Conservation (phyloP, 768 basidiomycete genomes). For the Polyporus arcularius region DNA sequence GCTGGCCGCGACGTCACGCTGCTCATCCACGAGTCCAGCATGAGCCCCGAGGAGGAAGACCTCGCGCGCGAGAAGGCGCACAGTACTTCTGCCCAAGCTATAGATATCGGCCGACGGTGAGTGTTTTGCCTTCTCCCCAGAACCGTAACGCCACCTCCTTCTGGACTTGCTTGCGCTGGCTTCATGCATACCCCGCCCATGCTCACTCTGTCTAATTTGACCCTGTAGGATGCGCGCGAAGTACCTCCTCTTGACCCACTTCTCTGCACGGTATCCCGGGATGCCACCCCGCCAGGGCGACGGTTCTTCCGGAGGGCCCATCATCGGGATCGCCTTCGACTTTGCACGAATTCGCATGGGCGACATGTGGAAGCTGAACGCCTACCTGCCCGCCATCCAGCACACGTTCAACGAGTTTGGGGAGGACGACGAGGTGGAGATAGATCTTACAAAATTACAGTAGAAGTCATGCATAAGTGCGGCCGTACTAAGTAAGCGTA, state of each 20-base stretch:
- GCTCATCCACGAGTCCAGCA: constrained; percentile 78
- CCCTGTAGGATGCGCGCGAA: constrained; percentile 75
- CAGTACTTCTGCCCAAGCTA: constrained; percentile 59
- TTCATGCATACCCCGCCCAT: not conserved
- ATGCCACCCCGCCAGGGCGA: constrained; percentile 47
- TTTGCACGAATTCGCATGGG: constrained; percentile 69
- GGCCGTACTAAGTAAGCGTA: too few species aligned
- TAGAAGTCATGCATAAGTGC: not conserved
- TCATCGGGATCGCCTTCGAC: constrained; percentile 80
- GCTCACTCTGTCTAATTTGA: not conserved
- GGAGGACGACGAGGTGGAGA: constrained; percentile 42
- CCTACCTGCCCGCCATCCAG: constrained; percentile 73
- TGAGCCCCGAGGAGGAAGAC: constrained; percentile 81
- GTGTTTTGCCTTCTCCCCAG: constrained; percentile 23
- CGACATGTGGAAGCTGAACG: constrained; percentile 84
- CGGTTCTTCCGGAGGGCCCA: constrained; percentile 16
- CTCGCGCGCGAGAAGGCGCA: constrained; percentile 79
- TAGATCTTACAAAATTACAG: constrained; percentile 19
- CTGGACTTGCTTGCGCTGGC: not conserved
- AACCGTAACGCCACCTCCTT: not conserved
- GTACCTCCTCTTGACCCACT: constrained; percentile 90
- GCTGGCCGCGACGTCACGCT: constrained; percentile 65
- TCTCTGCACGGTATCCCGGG: constrained; percentile 92
- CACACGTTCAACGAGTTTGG: constrained; percentile 55
- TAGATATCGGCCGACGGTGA: constrained; percentile 55